Percentiles rank a stretch among this genome's conserved stretches.
Evolutionary conservation across 495 filamentous ascomycete genomes (phyloP).

Genomic region (Penicillium tannophilum): DNA sequence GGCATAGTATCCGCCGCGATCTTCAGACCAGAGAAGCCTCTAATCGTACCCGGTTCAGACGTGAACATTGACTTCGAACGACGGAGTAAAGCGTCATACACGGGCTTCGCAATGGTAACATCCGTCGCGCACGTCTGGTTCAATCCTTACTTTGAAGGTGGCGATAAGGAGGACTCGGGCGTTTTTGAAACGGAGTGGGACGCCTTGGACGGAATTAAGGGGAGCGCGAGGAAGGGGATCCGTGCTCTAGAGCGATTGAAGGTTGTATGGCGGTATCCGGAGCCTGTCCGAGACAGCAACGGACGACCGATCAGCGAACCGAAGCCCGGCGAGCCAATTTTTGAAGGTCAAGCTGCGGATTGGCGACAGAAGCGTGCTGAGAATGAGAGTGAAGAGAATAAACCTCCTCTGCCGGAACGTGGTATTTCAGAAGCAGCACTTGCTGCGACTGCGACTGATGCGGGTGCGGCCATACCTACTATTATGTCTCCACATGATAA

Average conservation of each 20-base stretch:
- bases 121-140: slow-evolving; percentile 96
- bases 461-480: slow-evolving; percentile 11
- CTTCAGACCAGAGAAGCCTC: slow-evolving; percentile 66
- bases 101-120: slow-evolving; percentile 83
- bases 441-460: background rate
- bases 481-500: background rate
- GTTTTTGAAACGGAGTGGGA: slow-evolving; percentile 69
- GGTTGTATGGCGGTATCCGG: slow-evolving; percentile 74
- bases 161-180: slow-evolving; percentile 60
- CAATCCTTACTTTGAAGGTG: slow-evolving; percentile 90
- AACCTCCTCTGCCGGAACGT: slow-evolving; percentile 8
- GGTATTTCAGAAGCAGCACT: background rate
- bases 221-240: slow-evolving; percentile 76
- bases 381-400: slow-evolving; percentile 9
- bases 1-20: slow-evolving; percentile 59
- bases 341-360: slow-evolving; percentile 67
- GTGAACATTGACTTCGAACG: slow-evolving; percentile 89
- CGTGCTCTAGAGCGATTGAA: slow-evolving; percentile 80
- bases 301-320: slow-evolving; percentile 59
- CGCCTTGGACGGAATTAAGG: slow-evolving; percentile 74
- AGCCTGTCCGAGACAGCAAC: slow-evolving; percentile 20
- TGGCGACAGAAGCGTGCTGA: slow-evolving; percentile 51
- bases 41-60: slow-evolving; percentile 77
- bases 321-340: slow-evolving; percentile 61
- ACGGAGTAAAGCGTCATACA: slow-evolving; percentile 71